Base-by-base conservation (phyloP, 805 yeast species). In the Candida pini region DNA sequence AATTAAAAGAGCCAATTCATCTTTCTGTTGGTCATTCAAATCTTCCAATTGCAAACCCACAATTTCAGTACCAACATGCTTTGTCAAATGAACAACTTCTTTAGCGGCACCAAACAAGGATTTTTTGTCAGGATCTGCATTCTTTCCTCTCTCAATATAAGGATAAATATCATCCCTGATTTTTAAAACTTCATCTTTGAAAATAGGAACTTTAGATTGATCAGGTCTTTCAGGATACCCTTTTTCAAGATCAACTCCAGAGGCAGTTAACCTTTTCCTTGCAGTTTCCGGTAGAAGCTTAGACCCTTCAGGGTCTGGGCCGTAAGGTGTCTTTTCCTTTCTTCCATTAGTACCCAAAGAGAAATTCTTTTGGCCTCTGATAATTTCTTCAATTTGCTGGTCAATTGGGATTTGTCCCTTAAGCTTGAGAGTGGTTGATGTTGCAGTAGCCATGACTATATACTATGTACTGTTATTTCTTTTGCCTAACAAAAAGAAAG, bases 1-100 rank as follows among this genome's bases (percentile, higher is more conserved):
- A 24, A 68, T 54, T 30, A 70, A 49, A 10, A 68, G 51, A 6
- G 74, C 75, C 38, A 70, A 56, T 49, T 70, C 73, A 47, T 70
- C 73, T 34, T 51, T 58, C 47, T 70, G 75, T 45, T 58, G 39
- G 36, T 68, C 66, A 26, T 51, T 61, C 38, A 70, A 50, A 22
- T 67, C 69, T 4, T 54, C 50, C 25, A 70, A 50, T 47, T 70
- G 71, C 28, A 70, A 49, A 14, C 75, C 76, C 28, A 64, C 60
- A 36, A 70, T 58, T 41, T 69, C 76, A n/a, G 76, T 71, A 32
- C 77, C 77, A 44, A 70, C 51, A 43, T 66, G 63, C 36, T 63
- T 65, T 33, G 74, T 65, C 40, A 70, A 53, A 37, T 70, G 41
- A 28, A 44, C 62, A 17, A 70, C 71, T 37, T 64, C 62, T 45